A percentile compares a stretch with the other conserved stretches of the same genome.
Evolutionary conservation across 129 eudicot genomes (phyloP).

Genomic region (Flaveria bidentis): DNA sequence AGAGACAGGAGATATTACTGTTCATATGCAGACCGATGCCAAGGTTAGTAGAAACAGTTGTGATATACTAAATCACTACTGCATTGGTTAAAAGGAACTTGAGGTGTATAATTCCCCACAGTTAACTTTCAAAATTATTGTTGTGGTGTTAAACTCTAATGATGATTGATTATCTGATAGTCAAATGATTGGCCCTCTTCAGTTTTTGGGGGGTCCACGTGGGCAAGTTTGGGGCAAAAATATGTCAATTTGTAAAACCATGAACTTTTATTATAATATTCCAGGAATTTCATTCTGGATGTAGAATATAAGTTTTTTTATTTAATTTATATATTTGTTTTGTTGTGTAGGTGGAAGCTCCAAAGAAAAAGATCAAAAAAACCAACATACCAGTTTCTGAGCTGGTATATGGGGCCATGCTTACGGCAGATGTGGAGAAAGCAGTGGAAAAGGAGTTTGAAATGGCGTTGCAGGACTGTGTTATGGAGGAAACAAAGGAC

Average conservation of each 20-base stretch:
- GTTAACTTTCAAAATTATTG: background rate
- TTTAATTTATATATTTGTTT: background rate
- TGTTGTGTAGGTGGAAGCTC: constrained; percentile 63
- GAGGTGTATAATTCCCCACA: background rate
- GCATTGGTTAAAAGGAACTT: background rate
- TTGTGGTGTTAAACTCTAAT: no score
- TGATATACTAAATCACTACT: background rate
- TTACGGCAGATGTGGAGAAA: constrained; percentile 73
- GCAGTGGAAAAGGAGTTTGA: constrained; percentile 92
- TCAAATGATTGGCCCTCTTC: no score
- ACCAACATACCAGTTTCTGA: constrained; percentile 66
- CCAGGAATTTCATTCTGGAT: background rate
- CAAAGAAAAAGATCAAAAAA: constrained; percentile 87
- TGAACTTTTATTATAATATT: background rate
- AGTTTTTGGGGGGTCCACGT: background rate
- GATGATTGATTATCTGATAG: no score
- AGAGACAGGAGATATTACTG: constrained; percentile 54
- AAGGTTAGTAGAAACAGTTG: constrained; percentile 52
- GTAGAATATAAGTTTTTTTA: background rate
- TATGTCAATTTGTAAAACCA: no score
- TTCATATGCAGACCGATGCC: constrained; percentile 78
- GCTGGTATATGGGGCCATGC: constrained; percentile 63
- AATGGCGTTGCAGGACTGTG: constrained; percentile 97
- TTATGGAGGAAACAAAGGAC: constrained; percentile 98
- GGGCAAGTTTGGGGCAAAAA: background rate